These are phyloP conservation scores for Salix purpurea DNA, from an alignment of 345 rosid species.

Conservation along the genomic window DNA sequence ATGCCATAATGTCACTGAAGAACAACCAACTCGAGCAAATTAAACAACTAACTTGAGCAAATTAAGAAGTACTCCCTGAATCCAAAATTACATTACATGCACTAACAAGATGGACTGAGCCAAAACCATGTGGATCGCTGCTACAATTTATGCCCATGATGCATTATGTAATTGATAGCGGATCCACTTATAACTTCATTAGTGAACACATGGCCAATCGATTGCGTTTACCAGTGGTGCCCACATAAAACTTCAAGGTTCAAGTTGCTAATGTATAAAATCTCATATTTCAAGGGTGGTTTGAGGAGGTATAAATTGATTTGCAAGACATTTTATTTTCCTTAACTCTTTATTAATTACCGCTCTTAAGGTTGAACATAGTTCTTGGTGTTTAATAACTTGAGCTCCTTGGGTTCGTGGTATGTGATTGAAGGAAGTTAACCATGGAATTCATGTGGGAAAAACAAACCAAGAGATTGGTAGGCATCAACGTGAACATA, in stretches of 20 bases:
- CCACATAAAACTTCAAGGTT: background rate
- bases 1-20: background rate
- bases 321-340: background rate
- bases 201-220: background rate
- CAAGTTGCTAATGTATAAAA: background rate
- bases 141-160: background rate
- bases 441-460: too few species aligned
- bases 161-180: background rate
- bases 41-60: background rate
- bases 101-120: background rate
- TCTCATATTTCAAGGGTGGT: background rate
- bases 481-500: too few species aligned
- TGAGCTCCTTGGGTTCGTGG: too few species aligned
- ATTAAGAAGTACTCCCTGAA: background rate
- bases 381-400: too few species aligned
- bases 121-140: background rate
- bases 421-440: too few species aligned
- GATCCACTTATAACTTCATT: background rate
- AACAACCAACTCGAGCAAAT: background rate
- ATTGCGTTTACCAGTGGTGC: background rate
- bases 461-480: too few species aligned
- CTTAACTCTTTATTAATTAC: background rate
- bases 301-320: background rate
- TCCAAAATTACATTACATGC: background rate
- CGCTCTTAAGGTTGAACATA: background rate